A percentile compares a stretch with the other conserved stretches of the same genome.
Conservation (phyloP, 495 filamentous ascomycete species). For the Daldinia caldariorum region DNA sequence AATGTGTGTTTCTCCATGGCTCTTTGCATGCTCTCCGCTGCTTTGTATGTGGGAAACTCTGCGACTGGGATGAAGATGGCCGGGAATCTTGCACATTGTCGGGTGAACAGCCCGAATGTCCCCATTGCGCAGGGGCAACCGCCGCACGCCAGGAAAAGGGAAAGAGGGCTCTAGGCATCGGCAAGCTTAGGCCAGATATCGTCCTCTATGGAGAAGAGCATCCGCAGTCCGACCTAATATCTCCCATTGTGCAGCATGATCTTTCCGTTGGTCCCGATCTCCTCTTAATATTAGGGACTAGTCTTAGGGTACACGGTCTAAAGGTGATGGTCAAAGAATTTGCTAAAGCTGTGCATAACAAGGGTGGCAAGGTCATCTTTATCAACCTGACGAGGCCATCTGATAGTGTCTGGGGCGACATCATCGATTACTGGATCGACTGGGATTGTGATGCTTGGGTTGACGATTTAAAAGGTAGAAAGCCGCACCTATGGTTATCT, state of each 20-base stretch:
- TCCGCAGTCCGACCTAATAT: constrained; percentile 70
- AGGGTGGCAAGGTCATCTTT: constrained; percentile 71
- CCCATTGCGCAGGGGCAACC: constrained; percentile 65
- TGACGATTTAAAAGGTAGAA: constrained; percentile 62
- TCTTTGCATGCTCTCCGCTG: constrained; percentile 69
- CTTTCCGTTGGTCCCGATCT: constrained; percentile 68
- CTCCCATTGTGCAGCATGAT: constrained; percentile 69
- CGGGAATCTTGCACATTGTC: constrained; percentile 59
- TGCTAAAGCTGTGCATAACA: constrained; percentile 72
- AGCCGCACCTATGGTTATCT: constrained; percentile 65
- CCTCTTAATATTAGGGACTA: constrained; percentile 73
- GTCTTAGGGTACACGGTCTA: constrained; percentile 72
- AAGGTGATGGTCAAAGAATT: constrained; percentile 74
- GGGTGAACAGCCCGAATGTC: constrained; percentile 71
- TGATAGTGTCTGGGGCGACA: constrained; percentile 72
- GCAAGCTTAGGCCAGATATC: constrained; percentile 72
- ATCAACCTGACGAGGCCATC: constrained; percentile 74
- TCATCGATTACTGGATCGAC: constrained; percentile 74
- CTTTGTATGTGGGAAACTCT: constrained; percentile 67
- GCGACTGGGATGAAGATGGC: constrained; percentile 67
- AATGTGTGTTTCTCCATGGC: constrained; percentile 75
- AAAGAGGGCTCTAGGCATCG: constrained; percentile 69
- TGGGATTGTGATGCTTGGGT: constrained; percentile 82
- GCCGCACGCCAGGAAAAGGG: constrained; percentile 66
- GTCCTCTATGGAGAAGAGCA: constrained; percentile 78